These are phyloP conservation scores for Ophioceras dolichostomum DNA, from an alignment of 2,329 filamentous ascomycete species.

Conservation along the genomic window DNA sequence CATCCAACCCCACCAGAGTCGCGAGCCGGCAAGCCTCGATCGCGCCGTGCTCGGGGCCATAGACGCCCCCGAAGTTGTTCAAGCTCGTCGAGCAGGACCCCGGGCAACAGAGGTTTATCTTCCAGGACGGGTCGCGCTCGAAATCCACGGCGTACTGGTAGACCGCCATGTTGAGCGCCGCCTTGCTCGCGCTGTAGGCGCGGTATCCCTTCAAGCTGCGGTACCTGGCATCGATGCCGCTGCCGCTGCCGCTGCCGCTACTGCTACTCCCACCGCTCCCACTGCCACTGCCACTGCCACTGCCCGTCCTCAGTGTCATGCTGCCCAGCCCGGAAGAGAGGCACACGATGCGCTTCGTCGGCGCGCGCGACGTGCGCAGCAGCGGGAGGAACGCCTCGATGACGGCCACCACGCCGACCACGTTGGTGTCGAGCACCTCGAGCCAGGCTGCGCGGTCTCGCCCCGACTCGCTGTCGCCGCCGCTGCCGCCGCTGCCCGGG, in stretches of 20 bases:
- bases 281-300: conserved; percentile 5
- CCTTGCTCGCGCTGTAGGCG: conserved; percentile 14
- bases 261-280: too few relatives aligned
- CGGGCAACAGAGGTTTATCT: conserved; percentile 14
- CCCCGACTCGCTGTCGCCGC: conserved; percentile 11
- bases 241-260: not conserved
- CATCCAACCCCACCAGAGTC: conserved; percentile 11
- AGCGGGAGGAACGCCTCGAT: conserved; percentile 19
- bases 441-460: not conserved
- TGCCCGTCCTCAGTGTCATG: conserved; percentile 9
- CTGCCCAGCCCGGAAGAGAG: conserved; percentile 12
- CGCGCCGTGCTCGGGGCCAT: conserved; percentile 11
- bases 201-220: not conserved
- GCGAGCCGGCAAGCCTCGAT: conserved; percentile 12
- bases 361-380: conserved; percentile 14
- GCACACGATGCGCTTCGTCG: conserved; percentile 12
- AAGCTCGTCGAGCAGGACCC: conserved; percentile 14
- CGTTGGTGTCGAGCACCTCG: conserved; percentile 17
- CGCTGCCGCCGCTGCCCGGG: conserved; percentile 4
- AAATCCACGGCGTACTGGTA: conserved; percentile 8
- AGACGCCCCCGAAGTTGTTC: conserved; percentile 6
- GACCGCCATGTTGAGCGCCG: conserved; percentile 15
- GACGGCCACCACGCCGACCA: conserved; percentile 14
- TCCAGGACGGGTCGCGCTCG: conserved; percentile 12
- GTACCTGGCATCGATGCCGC: not conserved